A percentile compares a stretch with the other conserved stretches of the same genome.
phyloP scores from a whole-genome alignment of 345 rosid genomes.

The Lepidium didymum region DNA sequence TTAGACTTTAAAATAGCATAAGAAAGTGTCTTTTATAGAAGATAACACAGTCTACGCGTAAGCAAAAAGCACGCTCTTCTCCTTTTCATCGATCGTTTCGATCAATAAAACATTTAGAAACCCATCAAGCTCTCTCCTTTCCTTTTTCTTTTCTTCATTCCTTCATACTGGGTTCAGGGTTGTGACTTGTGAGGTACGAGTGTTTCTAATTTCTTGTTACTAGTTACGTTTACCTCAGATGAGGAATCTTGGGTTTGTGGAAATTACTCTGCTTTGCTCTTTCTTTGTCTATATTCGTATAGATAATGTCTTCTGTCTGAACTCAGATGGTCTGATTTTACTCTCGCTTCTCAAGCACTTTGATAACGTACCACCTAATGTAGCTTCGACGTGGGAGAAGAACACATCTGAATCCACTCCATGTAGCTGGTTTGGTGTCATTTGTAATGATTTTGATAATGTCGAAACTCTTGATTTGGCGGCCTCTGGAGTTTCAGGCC shows the following conservation, averaged over 20 bases:
- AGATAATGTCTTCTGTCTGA: slow-evolving; percentile 27
- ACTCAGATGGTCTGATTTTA: slow-evolving; percentile 42
- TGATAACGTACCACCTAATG: slow-evolving; percentile 29
- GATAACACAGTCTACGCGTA: too few species aligned
- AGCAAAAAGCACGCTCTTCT: too few species aligned
- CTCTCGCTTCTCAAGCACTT: slow-evolving; percentile 48
- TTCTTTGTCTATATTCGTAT: not conserved
- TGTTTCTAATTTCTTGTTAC: not conserved
- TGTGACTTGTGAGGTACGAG: not conserved
- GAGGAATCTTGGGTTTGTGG: slow-evolving; percentile 4
- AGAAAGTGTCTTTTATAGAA: too few species aligned
- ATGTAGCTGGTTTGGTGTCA: slow-evolving; percentile 56
- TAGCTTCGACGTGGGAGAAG: slow-evolving; percentile 41
- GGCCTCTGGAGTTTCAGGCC: slow-evolving; percentile 46
- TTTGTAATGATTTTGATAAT: slow-evolving; percentile 29
- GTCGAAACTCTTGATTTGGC: slow-evolving; percentile 44
- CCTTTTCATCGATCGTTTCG: not conserved
- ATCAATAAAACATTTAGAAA: not conserved
- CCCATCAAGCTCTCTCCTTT: slow-evolving; percentile 5
- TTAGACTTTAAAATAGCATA: too few species aligned
- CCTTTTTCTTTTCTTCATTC: not conserved
- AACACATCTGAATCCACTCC: slow-evolving; percentile 44
- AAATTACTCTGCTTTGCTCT: not conserved
- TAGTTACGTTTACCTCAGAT: not conserved
- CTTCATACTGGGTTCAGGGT: not conserved